These are phyloP conservation scores for Pelargonium myrrhifolium DNA, from an alignment of 441 rosid genomes.

Conservation along the genomic window DNA sequence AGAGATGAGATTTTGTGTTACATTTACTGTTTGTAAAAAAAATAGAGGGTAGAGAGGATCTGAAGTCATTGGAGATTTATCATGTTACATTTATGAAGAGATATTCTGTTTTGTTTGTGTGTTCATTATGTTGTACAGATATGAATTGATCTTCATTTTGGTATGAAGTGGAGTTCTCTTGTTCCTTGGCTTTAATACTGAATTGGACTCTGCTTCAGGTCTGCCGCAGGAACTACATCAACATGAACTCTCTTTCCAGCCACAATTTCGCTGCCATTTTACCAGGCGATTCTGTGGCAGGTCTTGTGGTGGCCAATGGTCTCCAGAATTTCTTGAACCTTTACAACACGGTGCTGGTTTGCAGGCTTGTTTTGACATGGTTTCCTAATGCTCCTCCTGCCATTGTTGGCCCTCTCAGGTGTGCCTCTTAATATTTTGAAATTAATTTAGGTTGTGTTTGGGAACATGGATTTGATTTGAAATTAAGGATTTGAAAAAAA, in stretches of 20 bases:
- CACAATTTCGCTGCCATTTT: slow-evolving; percentile 25
- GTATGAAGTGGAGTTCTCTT: not conserved
- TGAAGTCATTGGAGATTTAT: no score
- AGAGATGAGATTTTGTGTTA: no score
- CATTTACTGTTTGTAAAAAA: no score
- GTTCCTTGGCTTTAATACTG: not conserved
- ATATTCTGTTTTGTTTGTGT: no score
- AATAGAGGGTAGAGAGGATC: no score
- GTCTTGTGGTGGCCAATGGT: slow-evolving; percentile 25
- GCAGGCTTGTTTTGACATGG: slow-evolving; percentile 27
- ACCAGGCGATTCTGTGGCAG: slow-evolving; percentile 23
- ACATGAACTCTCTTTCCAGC: slow-evolving; percentile 13
- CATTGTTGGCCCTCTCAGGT: slow-evolving; percentile 25
- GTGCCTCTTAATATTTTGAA: not conserved
- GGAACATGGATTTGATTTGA: no score
- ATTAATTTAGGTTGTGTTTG: no score
- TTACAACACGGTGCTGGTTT: slow-evolving; percentile 25
- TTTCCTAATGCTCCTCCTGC: slow-evolving; percentile 27
- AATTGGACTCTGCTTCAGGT: slow-evolving; percentile 14
- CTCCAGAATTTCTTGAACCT: slow-evolving; percentile 22
- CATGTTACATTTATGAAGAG: no score
- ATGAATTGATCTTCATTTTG: not conserved
- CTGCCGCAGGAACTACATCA: slow-evolving; percentile 14
- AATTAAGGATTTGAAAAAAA: no score
- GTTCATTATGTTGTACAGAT: no score